Evolutionary conservation across 177 flowering plant species (phyloP), one percentile per base, ranked within the genome.

Genomic region (Vitis hybrid): DNA sequence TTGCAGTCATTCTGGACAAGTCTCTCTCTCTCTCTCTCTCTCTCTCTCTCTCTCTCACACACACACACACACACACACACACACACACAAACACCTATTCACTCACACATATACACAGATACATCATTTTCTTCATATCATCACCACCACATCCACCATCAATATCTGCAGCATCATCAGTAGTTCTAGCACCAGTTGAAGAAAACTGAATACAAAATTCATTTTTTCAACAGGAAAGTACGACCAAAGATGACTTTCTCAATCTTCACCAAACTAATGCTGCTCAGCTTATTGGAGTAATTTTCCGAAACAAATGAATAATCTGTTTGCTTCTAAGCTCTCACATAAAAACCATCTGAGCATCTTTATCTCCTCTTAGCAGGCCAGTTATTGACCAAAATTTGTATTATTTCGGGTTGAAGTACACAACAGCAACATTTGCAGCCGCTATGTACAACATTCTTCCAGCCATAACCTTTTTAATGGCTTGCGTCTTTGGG

Each of bases 351-450:
- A 12, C 13, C 11, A 7, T 28, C 19, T 71, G 4, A 44, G 51
- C 19, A 28, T 33, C 17, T 62, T 12, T 1, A 19, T 15, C n/a
- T 22, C 53, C 2, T 44, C 11, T 76, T 67, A 47, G 50, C 81
- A 91, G 97, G 84, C 97, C 97, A 22, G 96, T 92, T 5, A 85
- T 91, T 17, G 97, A 92, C 70, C 97, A 91, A 67, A 92, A 92
- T 79, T 71, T 93, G 60, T 91, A 89, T 64, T 87, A 80, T 64
- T 0, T 84, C 58, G 98, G 97, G 50, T 81, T 93, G 94, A 88
- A 89, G 81, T 79, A 83, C 76, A 93, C 98, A 1, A 82, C 95
- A 1, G 95, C 95, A 18, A 90, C 98, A 7, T 93, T 91, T 66
- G 86, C 97, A 52, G 85, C 91, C 2, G 85, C 97, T 6, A 86